These are phyloP conservation scores for Neoascochyta sp. DNA, from an alignment of 2,329 filamentous ascomycete species.

Conservation along the genomic window DNA sequence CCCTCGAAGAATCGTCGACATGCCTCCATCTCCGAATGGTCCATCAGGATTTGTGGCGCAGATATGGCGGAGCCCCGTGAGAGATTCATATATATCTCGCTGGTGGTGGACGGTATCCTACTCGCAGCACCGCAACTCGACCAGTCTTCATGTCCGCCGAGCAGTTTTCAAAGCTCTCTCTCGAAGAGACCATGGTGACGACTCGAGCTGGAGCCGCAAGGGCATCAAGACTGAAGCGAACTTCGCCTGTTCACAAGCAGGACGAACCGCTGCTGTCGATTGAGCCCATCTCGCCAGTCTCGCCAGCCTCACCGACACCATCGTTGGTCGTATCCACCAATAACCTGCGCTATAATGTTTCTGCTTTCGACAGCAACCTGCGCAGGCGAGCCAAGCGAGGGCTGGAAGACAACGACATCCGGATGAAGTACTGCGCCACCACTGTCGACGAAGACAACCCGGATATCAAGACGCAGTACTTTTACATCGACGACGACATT, in stretches of 20 bases:
- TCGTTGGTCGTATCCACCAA: slow-evolving; percentile 33
- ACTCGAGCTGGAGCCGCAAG: slow-evolving; percentile 35
- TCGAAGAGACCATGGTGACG: slow-evolving; percentile 38
- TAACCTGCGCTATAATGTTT: slow-evolving; percentile 36
- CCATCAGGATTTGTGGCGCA: slow-evolving; percentile 30
- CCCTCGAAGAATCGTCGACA: slow-evolving; percentile 22
- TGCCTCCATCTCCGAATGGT: slow-evolving; percentile 19
- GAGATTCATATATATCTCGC: slow-evolving; percentile 35
- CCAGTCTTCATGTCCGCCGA: slow-evolving; percentile 35
- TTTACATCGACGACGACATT: slow-evolving; percentile 37
- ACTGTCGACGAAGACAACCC: slow-evolving; percentile 19
- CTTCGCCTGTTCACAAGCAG: slow-evolving; percentile 16
- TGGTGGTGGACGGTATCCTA: slow-evolving; percentile 8
- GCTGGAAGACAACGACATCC: slow-evolving; percentile 33
- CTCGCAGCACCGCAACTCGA: slow-evolving; percentile 11
- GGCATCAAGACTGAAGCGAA: slow-evolving; percentile 19
- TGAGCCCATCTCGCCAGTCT: slow-evolving; percentile 13
- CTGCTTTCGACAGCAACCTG: slow-evolving; percentile 28
- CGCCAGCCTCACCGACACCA: slow-evolving; percentile 25
- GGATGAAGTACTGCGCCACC: slow-evolving; percentile 35
- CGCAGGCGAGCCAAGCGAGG: slow-evolving; percentile 30
- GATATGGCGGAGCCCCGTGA: slow-evolving; percentile 11
- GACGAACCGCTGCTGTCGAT: slow-evolving; percentile 22
- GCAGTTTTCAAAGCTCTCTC: slow-evolving; percentile 35
- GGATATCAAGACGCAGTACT: slow-evolving; percentile 23